Evolutionary conservation across 805 yeast genomes (phyloP).

Genomic region (Kodamaea kakaduensis): DNA sequence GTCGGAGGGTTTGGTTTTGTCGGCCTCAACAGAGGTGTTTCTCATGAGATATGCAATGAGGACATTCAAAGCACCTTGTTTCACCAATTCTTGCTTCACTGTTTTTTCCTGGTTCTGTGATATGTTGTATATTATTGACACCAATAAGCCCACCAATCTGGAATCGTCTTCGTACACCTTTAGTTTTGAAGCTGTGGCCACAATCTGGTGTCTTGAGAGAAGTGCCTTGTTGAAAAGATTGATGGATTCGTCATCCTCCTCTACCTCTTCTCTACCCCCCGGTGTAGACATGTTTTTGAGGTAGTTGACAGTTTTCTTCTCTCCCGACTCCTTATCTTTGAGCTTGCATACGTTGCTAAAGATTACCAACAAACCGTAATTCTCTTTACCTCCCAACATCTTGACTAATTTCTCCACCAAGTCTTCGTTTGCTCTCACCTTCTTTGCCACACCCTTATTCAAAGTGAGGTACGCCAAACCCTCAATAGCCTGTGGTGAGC

Average conservation of each 20-base stretch:
- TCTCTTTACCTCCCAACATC: conserved; percentile 5
- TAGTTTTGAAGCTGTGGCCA: conserved; percentile 17
- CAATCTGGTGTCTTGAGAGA: conserved; percentile 21
- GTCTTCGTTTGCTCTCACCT: conserved; percentile 33
- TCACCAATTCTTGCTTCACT: conserved; percentile 34
- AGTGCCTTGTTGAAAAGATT: conserved; percentile 30
- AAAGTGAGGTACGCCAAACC: conserved; percentile 48
- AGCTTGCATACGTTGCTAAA: conserved; percentile 38
- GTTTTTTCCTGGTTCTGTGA: conserved; percentile 22
- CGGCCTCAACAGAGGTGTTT: conserved; percentile 23
- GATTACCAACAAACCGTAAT: conserved; percentile 41
- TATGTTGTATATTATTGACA: conserved; percentile 34
- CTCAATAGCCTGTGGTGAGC: conserved; percentile 28
- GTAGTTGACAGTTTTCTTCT: conserved; percentile 30
- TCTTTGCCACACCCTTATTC: conserved; percentile 27
- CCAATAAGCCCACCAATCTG: conserved; percentile 19
- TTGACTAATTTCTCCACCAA: conserved; percentile 22
- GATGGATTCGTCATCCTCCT: conserved; percentile 20
- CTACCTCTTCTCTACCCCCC: conserved; percentile 18
- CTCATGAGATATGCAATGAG: conserved; percentile 37
- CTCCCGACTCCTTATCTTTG: conserved; percentile 23
- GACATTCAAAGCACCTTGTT: conserved; percentile 44
- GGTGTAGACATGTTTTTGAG: conserved; percentile 37
- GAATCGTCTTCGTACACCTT: conserved; percentile 15
- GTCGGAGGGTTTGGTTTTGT: conserved; percentile 16